Evolutionary conservation across 257 asterid species (phyloP), one percentile per base, ranked within the genome.

Genomic region (Capsicum chinense): DNA sequence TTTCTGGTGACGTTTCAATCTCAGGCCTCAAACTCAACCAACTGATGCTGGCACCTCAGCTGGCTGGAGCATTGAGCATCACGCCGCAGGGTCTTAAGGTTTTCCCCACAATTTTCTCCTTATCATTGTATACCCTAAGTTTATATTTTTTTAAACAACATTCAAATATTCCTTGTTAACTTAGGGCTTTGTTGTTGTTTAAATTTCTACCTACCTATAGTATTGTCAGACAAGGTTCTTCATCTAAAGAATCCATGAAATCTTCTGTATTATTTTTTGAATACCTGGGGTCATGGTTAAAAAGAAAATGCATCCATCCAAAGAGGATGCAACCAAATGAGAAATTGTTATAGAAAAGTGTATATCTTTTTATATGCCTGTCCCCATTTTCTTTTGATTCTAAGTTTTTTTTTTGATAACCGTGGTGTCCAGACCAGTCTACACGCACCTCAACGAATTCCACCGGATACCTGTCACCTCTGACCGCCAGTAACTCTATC

Each of bases 21-120:
- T 92, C 99, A 7, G 97, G 98, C 82, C 92, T 97, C 79, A 97
- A 97, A 87, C 97, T 97, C 83, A 97, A 97, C 92, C 99, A 97
- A 86, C 86, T 97, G 91, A 94, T 92, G 97, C 88, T 97, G 92
- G 99, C 99, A 86, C 99, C 99, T 86, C 99, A 97, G 88, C 89
- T 97, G 88, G 92, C 95, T 90, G 99, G 99, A 85, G 92, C 87
- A 68, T 85, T 97, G 85, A 93, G 91, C 90, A 91, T 97, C 83
- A 90, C 95, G 79, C 87, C 91, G 3, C 85, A 87, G 81, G 97
- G 98, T 85, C 87, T 97, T 70, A 97, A 93, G 98, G 99, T 97
- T 79, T 83, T 91, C 82, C 87, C 47, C 54, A 82, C 35, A 79
- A 87, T 83, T 83, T 83, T 33, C 21, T 76, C 62, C 81, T 26